Conservation (phyloP, 1,284 basidiomycete species). For the Microbotryomycetes sp. region DNA sequence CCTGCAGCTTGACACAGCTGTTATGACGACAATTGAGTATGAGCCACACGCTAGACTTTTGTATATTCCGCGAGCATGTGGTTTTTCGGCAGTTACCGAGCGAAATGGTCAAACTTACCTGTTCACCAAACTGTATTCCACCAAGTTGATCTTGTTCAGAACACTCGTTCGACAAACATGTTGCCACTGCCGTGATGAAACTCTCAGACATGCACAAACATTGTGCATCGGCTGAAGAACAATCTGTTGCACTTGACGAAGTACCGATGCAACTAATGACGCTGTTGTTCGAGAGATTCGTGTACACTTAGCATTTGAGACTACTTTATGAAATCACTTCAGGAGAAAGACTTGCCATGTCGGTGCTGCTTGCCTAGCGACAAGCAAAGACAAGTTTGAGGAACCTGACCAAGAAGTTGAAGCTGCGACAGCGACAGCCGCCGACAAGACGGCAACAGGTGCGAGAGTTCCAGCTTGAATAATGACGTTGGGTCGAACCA, state of each 20-base stretch:
- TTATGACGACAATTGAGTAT: background rate
- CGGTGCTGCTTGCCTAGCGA: background rate
- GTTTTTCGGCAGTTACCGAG: background rate
- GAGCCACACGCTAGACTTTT: background rate
- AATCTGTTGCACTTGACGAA: background rate
- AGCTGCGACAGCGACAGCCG: no score
- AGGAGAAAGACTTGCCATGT: background rate
- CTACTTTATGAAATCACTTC: background rate
- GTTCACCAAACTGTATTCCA: background rate
- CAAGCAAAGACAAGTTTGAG: background rate
- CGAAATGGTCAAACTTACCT: background rate
- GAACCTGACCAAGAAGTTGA: background rate
- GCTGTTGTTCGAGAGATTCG: background rate
- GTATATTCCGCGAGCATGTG: background rate
- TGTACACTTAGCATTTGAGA: background rate
- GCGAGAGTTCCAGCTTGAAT: background rate
- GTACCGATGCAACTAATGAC: background rate
- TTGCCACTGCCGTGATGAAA: background rate
- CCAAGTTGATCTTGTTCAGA: background rate
- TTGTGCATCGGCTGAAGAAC: background rate
- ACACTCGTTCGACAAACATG: background rate
- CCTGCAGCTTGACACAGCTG: background rate
- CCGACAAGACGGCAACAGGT: background rate
- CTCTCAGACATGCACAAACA: background rate
- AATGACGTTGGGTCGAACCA: background rate